Evolutionary conservation across 2,329 filamentous ascomycete species (phyloP), one percentile per base, ranked within the genome.

Genomic region (Plenodomus tracheiphilus): DNA sequence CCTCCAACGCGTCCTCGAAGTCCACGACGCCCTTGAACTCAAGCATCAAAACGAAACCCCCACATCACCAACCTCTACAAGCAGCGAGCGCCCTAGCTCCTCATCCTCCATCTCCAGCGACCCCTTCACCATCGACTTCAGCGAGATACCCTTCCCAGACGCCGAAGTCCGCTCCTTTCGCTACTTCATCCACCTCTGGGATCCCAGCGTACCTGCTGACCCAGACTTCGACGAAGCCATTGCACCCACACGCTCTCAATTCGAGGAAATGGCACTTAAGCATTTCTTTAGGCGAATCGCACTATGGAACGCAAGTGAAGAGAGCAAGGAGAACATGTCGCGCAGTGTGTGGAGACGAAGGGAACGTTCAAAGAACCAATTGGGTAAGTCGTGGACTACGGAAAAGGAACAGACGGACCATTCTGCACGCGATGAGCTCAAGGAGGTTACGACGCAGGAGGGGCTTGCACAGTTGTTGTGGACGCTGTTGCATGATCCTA

Each of bases 401-500:
- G 57, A 56, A 32, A 48, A 44, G 41, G 46, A 43, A 9, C 46
- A 47, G n/a, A 22, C 32, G 9, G 49, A 54, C 3, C 40, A 53
- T 36, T 43, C 17, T 11, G 28, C 28, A 15, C 41, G 40, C 28
- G 58, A 62, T 36, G 49, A 54, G 22, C 48, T 65, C 34, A 62
- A 65, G 57, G 50, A 61, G 32, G 51, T 55, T 39, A 61, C 57
- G 16, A 61, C 60, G 16, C 48, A 55, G 22, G 62, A 65, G 28
- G 62, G 62, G 3, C 25, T 65, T 34, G 62, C 62, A n/a, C 62
- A 65, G 40, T 34, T 65, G 16, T 34, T 65, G 13, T 64, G 51
- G 57, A 64, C 60, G 22, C 46, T 65, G 19, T 39, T 64, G 46
- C 55, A 59, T 43, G 56, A 59, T 35, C 25, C 37, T 9, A 49